Evolutionary conservation across 1,139 yeast genomes (phyloP).

Genomic region (Lodderomyces metapsilosis): DNA sequence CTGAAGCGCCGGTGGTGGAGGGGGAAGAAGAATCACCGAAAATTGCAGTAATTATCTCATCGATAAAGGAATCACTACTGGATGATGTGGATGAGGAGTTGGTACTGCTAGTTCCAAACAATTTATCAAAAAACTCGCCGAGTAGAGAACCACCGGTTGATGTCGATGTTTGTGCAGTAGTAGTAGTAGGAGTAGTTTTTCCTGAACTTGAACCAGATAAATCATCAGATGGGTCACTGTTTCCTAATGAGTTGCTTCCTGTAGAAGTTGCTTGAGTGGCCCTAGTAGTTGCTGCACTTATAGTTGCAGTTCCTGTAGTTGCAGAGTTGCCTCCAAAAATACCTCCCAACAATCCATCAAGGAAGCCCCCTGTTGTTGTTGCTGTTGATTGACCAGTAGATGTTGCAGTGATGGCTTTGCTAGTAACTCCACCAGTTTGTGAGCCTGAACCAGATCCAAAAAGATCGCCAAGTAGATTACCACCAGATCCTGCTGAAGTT

Average conservation of each 20-base stretch:
- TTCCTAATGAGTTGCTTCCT: constrained; percentile 5
- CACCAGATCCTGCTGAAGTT: not conserved
- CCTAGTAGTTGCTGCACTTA: constrained; percentile 1
- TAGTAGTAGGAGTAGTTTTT: constrained; percentile 12
- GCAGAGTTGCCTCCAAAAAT: constrained; percentile 6
- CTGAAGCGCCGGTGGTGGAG: no score
- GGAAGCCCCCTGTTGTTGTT: constrained; percentile 2
- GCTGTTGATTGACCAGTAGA: constrained; percentile 10
- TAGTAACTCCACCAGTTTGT: constrained; percentile 2
- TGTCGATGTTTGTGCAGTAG: constrained; percentile 12
- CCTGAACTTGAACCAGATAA: constrained; percentile 17
- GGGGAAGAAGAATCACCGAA: constrained; percentile 15
- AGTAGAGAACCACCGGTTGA: constrained; percentile 16
- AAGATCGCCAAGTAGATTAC: not conserved
- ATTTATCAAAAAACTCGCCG: constrained; percentile 17
- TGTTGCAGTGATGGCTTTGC: constrained; percentile 8
- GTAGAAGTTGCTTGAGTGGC: not conserved
- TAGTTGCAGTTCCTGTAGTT: constrained; percentile 7
- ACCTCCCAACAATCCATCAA: constrained; percentile 6
- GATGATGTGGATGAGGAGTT: constrained; percentile 16
- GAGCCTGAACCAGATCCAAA: not conserved
- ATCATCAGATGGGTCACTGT: constrained; percentile 16
- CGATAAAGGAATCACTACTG: constrained; percentile 13
- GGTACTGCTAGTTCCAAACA: constrained; percentile 16
- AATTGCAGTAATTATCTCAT: constrained; percentile 15